phyloP scores from a whole-genome alignment of 1,284 basidiomycete species.

The Tilletiaria anomala region DNA sequence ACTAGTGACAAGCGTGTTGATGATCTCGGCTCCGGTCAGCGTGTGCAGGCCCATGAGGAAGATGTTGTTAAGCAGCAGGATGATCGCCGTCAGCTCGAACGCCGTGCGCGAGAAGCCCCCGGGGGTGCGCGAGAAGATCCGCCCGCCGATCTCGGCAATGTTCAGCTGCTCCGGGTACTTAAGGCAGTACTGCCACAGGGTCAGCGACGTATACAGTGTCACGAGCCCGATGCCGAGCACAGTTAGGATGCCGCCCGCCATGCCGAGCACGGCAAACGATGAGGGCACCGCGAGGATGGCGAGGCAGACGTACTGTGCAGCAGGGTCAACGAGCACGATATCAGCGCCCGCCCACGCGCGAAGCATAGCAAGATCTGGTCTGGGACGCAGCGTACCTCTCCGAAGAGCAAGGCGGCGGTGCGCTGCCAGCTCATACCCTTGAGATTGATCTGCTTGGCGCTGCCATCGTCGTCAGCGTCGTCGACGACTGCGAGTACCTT shows the following conservation, averaged over 20 bases:
- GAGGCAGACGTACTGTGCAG: too few species aligned
- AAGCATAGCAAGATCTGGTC: neutral
- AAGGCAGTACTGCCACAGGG: conserved; percentile 50
- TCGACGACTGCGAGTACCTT: too few species aligned
- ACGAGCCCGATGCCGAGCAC: conserved; percentile 23
- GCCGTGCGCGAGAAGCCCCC: conserved; percentile 44
- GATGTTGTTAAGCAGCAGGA: conserved; percentile 30
- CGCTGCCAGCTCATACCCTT: too few species aligned
- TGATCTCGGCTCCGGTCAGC: conserved; percentile 7
- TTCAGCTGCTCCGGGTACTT: conserved; percentile 47
- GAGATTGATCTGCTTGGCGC: too few species aligned
- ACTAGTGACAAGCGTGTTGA: conserved; percentile 7
- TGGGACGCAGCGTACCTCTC: too few species aligned
- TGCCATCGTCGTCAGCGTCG: too few species aligned
- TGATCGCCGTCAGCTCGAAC: conserved; percentile 42
- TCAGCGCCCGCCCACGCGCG: neutral
- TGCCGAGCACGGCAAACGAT: conserved; percentile 24
- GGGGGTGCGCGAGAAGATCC: conserved; percentile 1
- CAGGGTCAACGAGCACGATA: too few species aligned
- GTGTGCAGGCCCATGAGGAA: conserved; percentile 13
- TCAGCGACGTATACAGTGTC: conserved; percentile 27
- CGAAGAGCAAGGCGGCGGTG: too few species aligned
- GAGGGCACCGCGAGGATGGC: conserved; percentile 28
- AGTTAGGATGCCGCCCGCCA: conserved; percentile 27
- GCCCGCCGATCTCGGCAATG: conserved; percentile 43